Base-by-base conservation (phyloP, 306 rosid species). In the Casuarina equisetifolia region DNA sequence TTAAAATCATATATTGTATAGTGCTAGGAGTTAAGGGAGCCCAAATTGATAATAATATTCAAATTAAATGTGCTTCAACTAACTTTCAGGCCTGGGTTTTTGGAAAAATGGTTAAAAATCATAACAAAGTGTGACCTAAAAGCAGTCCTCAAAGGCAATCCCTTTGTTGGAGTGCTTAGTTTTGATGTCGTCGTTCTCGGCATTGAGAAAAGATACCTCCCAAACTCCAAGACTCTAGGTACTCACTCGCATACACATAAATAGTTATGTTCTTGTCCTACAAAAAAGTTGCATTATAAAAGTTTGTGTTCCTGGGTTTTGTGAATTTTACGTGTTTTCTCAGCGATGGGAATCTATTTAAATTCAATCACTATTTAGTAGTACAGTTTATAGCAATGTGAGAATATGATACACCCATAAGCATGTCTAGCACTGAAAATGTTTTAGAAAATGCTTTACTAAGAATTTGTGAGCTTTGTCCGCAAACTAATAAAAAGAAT, bases 121-220 rank as follows among this genome's bases (percentile, higher is more conserved):
- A 25, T 25, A 25, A 25, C 32, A 25, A 25, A 88, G 68, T 88
- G 86, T 82, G 91, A 90, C 6, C 88, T 85, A 36, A 89, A 88
- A 77, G 91, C 89, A 17, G 91, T 88, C 8, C 91, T 89, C 5
- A 88, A 88, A 80, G 91, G 91, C 11, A 88, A 88, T 77, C 86
- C 90, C 70, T 86, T 89, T 84, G 90, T 88, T 74, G 89, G 91
- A 20, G 91, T 88, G 35, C 91, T 89, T 2, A 89, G 89, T 71
- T 77, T 86, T 35, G 89, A 86, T 61, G 76, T 86, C 68, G 76
- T 88, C 77, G 89, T 88, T 64, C 91, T 88, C 59, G 91, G 91
- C 54, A 89, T 88, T 70, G 91, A 88, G 69, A 88, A 86, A 84
- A 88, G 86, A 72, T 82, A 89, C 64, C 91, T 16, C 86, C 91